Base-by-base conservation (phyloP, 768 basidiomycete genomes). In the Guyanaporus albipodus region DNA sequence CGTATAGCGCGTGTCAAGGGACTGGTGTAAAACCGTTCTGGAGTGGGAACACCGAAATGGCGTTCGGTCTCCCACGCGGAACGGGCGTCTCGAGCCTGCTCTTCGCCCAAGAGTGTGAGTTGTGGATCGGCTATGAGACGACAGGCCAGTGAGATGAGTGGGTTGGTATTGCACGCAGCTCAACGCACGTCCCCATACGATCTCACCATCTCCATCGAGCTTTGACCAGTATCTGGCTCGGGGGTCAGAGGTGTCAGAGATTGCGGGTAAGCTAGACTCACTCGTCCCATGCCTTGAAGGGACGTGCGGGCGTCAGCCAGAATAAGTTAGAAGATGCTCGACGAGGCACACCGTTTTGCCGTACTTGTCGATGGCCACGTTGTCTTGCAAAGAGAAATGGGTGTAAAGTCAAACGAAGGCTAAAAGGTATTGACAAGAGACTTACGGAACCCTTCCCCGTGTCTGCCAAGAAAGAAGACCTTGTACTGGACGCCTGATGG, bases 131-230 rank as follows among this genome's bases (percentile, higher is more conserved):
- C 49, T 50, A 26, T 31, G n/a, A 18, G 21, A 15, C 9, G 36
- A 23, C 12, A 2, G 1, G 17, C 29, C 3, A 4, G 32, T 27
- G 23, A 45, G 29, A 27, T 5, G 18, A 18, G n/a, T n/a, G n/a
- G n/a, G n/a, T n/a, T n/a, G n/a, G n/a, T 17, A 18, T 18, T 15
- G 8, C 33, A 28, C 26, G 34, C 28, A 8, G 8, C 9, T 15
- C 28, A 9, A 46, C 49, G 38, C 54, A 83, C 83, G 85, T 27
- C 85, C 87, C 86, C 87, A 88, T 9, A 65, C 65, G 3, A 85
- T 61, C 38, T 82, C 75, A 4, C 72, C 82, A 51, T 89, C 83
- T 9, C 45, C 40, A 5, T 50, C 18, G n/a, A 37, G 39, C 19
- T 42, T 50, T 11, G 49, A 48, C 49, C 78, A 86, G 55, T 80